Conservation (phyloP, 495 filamentous ascomycete species). For the Penicillium chermesinum region DNA sequence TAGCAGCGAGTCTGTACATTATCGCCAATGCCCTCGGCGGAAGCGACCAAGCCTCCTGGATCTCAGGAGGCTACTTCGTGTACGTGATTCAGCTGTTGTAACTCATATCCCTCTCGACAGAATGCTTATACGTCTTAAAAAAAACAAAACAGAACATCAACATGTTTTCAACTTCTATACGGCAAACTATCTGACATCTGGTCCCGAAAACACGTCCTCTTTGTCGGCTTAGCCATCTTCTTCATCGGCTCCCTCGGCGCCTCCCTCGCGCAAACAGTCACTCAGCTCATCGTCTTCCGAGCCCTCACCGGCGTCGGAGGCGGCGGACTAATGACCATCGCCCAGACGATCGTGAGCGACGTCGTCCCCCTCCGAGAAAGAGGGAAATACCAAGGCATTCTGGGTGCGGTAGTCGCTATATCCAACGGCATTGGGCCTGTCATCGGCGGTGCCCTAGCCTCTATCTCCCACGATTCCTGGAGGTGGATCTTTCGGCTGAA, state of each 20-base stretch:
- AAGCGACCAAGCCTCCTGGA: constrained; percentile 47
- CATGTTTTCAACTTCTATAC: constrained; percentile 52
- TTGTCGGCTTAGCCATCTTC: constrained; percentile 48
- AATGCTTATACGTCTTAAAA: background rate
- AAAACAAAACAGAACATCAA: constrained; percentile 38
- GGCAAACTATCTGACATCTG: constrained; percentile 54
- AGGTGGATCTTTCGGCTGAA: constrained; percentile 54
- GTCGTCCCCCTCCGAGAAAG: constrained; percentile 50
- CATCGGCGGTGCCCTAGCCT: constrained; percentile 48
- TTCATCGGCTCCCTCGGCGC: constrained; percentile 51
- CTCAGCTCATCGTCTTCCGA: constrained; percentile 51
- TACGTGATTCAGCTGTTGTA: constrained; percentile 19
- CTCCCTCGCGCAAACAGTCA: constrained; percentile 46
- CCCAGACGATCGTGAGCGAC: constrained; percentile 52
- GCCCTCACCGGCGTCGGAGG: constrained; percentile 53
- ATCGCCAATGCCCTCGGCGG: constrained; percentile 44
- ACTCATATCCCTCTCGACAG: too few relatives aligned
- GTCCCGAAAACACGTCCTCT: constrained; percentile 50
- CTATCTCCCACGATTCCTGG: constrained; percentile 40
- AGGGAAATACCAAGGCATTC: constrained; percentile 56
- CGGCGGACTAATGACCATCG: constrained; percentile 52
- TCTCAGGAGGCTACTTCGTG: constrained; percentile 52
- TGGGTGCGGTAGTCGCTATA: constrained; percentile 50
- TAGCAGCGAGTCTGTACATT: constrained; percentile 48
- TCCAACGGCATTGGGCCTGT: constrained; percentile 52